Conservation (phyloP, 1,139 yeast genomes). For the Arxiozyma slooffiae region DNA sequence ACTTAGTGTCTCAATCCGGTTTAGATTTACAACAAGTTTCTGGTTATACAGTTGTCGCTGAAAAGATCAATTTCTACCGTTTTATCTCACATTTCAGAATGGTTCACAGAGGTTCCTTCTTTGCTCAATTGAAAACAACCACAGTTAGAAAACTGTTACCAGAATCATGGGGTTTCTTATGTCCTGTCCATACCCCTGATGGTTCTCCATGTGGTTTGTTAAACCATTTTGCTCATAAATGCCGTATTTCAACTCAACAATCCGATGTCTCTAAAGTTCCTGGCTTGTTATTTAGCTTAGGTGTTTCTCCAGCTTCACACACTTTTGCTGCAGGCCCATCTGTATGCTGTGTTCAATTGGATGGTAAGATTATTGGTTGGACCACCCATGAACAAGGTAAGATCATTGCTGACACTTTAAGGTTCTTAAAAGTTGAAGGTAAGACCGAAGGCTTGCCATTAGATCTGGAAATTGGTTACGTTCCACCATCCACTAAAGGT, state of each 20-base stretch:
- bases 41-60: constrained; percentile 98
- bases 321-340: constrained; percentile 81
- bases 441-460: constrained; percentile 59
- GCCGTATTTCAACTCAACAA: constrained; percentile 71
- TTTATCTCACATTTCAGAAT: constrained; percentile 95
- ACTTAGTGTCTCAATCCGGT: constrained; percentile 92
- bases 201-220: constrained; percentile 98
- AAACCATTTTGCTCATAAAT: constrained; percentile 93
- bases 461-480: constrained; percentile 86
- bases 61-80: constrained; percentile 92
- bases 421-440: constrained; percentile 90
- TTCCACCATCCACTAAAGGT: constrained; percentile 89
- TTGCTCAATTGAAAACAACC: constrained; percentile 94
- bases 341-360: constrained; percentile 81
- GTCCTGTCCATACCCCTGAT: constrained; percentile 99
- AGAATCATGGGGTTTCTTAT: constrained; percentile 97
- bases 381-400: constrained; percentile 82
- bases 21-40: constrained; percentile 95
- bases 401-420: constrained; percentile 76
- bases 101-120: constrained; percentile 99
- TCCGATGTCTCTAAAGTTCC: constrained; percentile 71
- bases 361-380: constrained; percentile 92
- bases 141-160: constrained; percentile 94
- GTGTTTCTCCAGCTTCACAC: constrained; percentile 66
- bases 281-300: constrained; percentile 55